Evolutionary conservation across 2,329 filamentous ascomycete species (phyloP), one percentile per base, ranked within the genome.

Genomic region (Neofusicoccum parvum): DNA sequence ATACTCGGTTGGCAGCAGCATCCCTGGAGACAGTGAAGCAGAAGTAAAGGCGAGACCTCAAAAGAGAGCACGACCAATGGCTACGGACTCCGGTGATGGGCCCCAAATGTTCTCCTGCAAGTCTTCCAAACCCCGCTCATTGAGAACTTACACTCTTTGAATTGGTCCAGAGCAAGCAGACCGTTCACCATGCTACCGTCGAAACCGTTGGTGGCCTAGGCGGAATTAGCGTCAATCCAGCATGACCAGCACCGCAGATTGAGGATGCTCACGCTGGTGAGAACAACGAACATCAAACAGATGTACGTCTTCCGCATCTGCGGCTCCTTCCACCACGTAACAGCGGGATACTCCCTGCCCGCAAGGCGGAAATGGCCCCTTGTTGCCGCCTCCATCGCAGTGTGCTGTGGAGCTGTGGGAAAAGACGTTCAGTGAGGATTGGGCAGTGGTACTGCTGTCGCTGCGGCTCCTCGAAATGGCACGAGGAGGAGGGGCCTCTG

Each of bases 271-370:
- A 60, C 60, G 39, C 60, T 63, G 32, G 72, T 74, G 12, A 76
- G 62, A 32, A 75, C 71, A 23, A 76, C 72, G 64, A 74, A 73
- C 67, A 72, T 71, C 64, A 74, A 65, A 49, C 69, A 70, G 66
- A 75, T 72, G 70, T 76, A 75, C 17, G 66, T 73, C 65, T 66
- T 73, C 46, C 73, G 63, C 62, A 76, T 63, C 20, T 68, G 69
- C 5, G 72, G 66, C 43, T 74, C 72, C 32, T 69, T 71, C 67
- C 72, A 74, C 73, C 72, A 75, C 17, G 71, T 74, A 43, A 76
- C 73, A 45, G 67, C 69, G 32, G 74, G 72, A 46, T 73, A 74
- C 48, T 75, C 73, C 23, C 67, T 70, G 43, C 68, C 73, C 58
- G 70, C 72, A 15, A 75, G 69, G 67, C 72, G 70, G 67, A 74